Conservation (phyloP, 148 eudicot genomes). For the Pouteria glomerata region DNA sequence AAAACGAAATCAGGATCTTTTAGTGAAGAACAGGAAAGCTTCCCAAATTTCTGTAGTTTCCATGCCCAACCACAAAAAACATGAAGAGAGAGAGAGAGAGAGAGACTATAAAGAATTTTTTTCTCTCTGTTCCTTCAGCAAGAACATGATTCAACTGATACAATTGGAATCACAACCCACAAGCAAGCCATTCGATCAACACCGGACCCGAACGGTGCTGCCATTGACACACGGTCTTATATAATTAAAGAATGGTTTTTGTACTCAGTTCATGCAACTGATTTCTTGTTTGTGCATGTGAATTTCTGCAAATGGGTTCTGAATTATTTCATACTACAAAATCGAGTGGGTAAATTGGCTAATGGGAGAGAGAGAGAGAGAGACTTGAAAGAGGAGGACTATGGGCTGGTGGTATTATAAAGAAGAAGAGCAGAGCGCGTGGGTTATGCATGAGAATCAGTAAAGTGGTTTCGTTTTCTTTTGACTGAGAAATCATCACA, state of each 20-base stretch:
- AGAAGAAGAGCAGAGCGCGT: background rate
- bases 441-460: background rate
- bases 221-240: background rate
- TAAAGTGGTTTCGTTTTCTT: background rate
- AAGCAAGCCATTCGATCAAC: background rate
- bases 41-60: constrained; percentile 25
- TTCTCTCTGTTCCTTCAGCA: background rate
- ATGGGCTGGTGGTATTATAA: background rate
- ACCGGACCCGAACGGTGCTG: background rate
- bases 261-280: too few relatives aligned
- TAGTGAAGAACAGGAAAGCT: background rate
- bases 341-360: background rate
- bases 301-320: background rate
- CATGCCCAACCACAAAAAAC: constrained; percentile 6
- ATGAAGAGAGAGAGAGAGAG: too few relatives aligned
- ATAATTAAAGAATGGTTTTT: too few relatives aligned
- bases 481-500: too few relatives aligned
- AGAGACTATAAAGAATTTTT: background rate
- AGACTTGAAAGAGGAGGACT: background rate
- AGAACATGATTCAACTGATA: background rate
- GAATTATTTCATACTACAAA: background rate
- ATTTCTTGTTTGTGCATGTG: background rate
- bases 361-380: background rate
- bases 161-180: background rate
- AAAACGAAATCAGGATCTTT: background rate